Conservation (phyloP, 495 filamentous ascomycete genomes). For the Podospora pseudoanserina region DNA sequence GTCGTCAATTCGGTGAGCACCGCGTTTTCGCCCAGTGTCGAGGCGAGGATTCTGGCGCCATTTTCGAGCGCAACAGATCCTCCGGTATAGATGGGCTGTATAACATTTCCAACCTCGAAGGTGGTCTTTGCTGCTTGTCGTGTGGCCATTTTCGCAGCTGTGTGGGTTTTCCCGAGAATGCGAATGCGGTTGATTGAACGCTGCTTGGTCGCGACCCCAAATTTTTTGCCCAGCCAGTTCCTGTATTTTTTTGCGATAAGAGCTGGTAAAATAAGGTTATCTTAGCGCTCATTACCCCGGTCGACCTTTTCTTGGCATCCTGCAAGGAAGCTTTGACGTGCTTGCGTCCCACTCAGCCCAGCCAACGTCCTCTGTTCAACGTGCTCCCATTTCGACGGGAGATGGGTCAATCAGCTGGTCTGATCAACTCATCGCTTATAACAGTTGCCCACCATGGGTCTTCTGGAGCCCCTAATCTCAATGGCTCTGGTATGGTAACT, state of each 20-base stretch:
- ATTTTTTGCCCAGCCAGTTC: conserved; percentile 24
- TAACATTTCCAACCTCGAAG: conserved; percentile 73
- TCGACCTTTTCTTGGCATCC: conserved; percentile 6
- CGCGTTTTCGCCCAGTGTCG: conserved; percentile 83
- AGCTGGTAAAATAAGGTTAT: conserved; percentile 35
- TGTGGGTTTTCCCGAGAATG: conserved; percentile 1
- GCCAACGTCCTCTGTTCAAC: not conserved
- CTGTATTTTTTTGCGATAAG: conserved; percentile 27
- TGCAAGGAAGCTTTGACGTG: not conserved
- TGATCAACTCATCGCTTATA: not conserved
- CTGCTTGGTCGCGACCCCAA: conserved; percentile 7
- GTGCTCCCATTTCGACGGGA: not conserved
- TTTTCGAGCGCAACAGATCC: conserved; percentile 80
- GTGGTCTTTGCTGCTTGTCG: conserved; percentile 65
- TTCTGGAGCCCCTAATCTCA: conserved; percentile 49
- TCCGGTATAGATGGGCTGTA: conserved; percentile 92
- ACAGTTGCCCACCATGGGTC: conserved; percentile 37
- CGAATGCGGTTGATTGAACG: conserved; percentile 7
- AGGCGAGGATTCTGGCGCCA: conserved; percentile 77
- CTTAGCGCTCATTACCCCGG: conserved; percentile 27
- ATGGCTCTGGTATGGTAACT: conserved; percentile 46
- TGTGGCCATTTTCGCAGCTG: conserved; percentile 43
- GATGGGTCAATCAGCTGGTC: not conserved
- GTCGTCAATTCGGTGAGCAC: conserved; percentile 80
- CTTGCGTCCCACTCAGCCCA: not conserved